phyloP scores from a whole-genome alignment of 345 rosid genomes.

The Populus simonii region DNA sequence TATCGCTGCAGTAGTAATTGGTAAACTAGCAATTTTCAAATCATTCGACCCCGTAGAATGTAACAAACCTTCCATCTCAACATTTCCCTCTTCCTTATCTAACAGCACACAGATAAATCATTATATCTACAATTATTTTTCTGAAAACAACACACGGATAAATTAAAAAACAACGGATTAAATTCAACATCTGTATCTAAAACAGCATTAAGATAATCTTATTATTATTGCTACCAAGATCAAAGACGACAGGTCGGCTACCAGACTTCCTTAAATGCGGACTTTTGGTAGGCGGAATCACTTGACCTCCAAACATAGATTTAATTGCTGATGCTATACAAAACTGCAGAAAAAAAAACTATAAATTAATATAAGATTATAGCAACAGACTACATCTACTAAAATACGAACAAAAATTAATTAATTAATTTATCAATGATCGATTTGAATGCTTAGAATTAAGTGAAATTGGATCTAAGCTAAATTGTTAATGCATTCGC shows the following conservation, averaged over 20 bases:
- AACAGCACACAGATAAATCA: slow-evolving; percentile 5
- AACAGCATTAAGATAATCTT: not conserved
- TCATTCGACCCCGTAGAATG: slow-evolving; percentile 44
- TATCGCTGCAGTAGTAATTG: slow-evolving; percentile 47
- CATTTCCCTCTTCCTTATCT: slow-evolving; percentile 54
- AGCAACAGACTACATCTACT: not conserved
- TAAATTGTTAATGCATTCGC: not conserved
- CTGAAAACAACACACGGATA: not conserved
- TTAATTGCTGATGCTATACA: not conserved
- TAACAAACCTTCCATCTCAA: slow-evolving; percentile 45
- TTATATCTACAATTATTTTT: not conserved
- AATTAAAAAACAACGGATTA: not conserved
- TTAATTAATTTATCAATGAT: too few relatives aligned
- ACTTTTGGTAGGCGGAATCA: slow-evolving; percentile 47
- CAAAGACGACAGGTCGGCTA: slow-evolving; percentile 58
- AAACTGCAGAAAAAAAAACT: not conserved
- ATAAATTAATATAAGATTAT: not conserved
- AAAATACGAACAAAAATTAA: too few relatives aligned
- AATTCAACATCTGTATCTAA: not conserved
- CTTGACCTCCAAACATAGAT: slow-evolving; percentile 69
- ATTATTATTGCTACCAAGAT: slow-evolving; percentile 51
- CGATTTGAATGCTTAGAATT: not conserved
- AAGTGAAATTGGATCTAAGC: not conserved
- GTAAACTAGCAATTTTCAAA: slow-evolving; percentile 41
- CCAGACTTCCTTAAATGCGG: slow-evolving; percentile 88